Evolutionary conservation across 164 flowering plant genomes (phyloP), one percentile per base, ranked within the genome.

Genomic region (Cinnamomum micranthum): DNA sequence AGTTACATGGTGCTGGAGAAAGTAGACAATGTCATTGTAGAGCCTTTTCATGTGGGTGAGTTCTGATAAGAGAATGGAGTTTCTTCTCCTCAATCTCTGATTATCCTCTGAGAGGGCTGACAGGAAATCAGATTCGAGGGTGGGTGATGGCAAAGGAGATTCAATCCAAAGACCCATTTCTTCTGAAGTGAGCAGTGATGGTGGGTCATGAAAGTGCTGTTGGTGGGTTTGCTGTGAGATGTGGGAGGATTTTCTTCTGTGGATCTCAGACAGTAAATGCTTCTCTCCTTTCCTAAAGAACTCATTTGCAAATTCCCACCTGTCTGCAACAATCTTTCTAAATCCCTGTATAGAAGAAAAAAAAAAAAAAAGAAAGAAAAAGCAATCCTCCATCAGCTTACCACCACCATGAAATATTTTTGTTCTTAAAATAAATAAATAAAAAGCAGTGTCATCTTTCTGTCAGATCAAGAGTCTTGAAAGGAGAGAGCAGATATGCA

Each of bases 301-400:
- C 70, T 87, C 88, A 71, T 87, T 88, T 73, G 86, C 89, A 81
- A 88, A 88, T 74, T 88, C 91, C 91, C 89, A 88, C 71, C 87
- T 83, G 74, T 87, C 88, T 52, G 90, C 79, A 60, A 82, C 90
- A 12, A 86, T 81, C 82, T 87, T 87, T 74, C 80, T 83, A 64
- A 87, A 87, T 33, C 90, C 87, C 90, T 87, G 82, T 69, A 83
- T 20, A 55, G 2, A 75, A 14, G 15, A 24, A 62, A 67, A 63
- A 11, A 19, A 58, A 67, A 63, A 24, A 24, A 24, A 24, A 24
- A 11, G 7, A 58, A 60, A 51, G 13, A 12, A 31, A 22, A 71
- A 68, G 24, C 4, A 64, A 64, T 20, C 23, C n/a, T 22, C 67
- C 67, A 64, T 22, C 67, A 17, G 10, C 4, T 13, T 7, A 22